Base-by-base conservation (phyloP, 441 rosid genomes). In the Omphalea diandra region DNA sequence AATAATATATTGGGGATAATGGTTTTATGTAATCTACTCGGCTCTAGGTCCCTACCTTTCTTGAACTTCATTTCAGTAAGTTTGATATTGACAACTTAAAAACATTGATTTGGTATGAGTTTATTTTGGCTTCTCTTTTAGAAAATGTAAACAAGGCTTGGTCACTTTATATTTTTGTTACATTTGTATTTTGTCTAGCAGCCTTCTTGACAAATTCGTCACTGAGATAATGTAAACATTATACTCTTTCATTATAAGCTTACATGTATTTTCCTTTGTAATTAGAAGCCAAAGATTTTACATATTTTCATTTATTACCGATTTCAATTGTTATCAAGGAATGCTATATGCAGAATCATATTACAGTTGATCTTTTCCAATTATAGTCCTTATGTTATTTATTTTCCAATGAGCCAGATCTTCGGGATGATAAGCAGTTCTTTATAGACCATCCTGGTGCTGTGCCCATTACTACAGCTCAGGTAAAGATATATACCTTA, bases 361-460 rank as follows among this genome's bases (percentile, higher is more conserved):
- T 7, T 24, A 59, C 55, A 15, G 38, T 33, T 44, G 44, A 47
- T 61, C 33, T 47, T 69, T 15, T 69, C 11, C 8, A 35, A 38
- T 38, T 62, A n/a, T 49, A 40, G 27, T 35, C 53, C 67, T 70
- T 18, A 53, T 72, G 4, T 63, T 31, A 46, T 46, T 14, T 57
- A 47, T 57, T 70, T 73, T 76, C 38, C 17, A 67, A 68, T 81
- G 75, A 64, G 59, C 70, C 76, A 88, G 97, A 90, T 86, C 97
- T 90, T 68, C 90, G 93, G 63, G 93, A 89, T 82, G 97, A 91
- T 69, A 81, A 81, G 68, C 93, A 89, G 75, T 89, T 89, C 83
- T 89, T 89, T n/a, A 55, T 83, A 50, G 95, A 91, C 82, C 97
- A 88, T 79, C 94, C 97, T 26, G 92, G 92, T 76, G 92, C 94